Evolutionary conservation across 345 rosid genomes (phyloP), one percentile per base, ranked within the genome.

Genomic region (Aquilaria yunnanensis): DNA sequence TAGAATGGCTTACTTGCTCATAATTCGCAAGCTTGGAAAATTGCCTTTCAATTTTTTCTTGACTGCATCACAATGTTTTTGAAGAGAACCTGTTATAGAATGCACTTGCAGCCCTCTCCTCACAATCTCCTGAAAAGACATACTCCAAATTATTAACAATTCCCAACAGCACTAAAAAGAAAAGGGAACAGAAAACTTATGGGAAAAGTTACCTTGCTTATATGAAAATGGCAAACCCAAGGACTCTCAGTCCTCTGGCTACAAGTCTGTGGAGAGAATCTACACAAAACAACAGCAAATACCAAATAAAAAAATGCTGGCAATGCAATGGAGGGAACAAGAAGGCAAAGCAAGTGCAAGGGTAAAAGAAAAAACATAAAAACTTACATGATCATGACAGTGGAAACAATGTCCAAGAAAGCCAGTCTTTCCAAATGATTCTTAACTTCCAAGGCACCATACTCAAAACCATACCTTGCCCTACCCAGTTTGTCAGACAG

Each of bases 171-270:
- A 23, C 23, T 47, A 47, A 57, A 34, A 4, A 54, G 49, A 55
- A 30, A 59, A 29, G 47, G 14, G 32, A 45, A 9, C 7, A 13
- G 16, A 13, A 62, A 5, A 37, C 8, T 54, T 60, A 54, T 54
- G 33, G 32, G 32, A 6, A 6, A 0, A 54, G 59, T 43, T 81
- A 93, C 99, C 97, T 94, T 77, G 60, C 67, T 54, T 54, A 90
- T 65, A 71, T 88, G 91, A 64, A 90, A 90, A 72, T 88, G 96
- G 83, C 94, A 85, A 59, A 88, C 85, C 99, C 95, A 94, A 43
- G 93, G 89, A 76, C 84, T 74, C 63, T 72, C 68, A 9, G 30
- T 72, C 23, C 59, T 63, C 71, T 65, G 64, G 30, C 73, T 53
- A 47, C 66, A 56, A 30, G 67, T 57, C 53, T 67, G 81, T 2